These are phyloP conservation scores for Dactylellina cionopaga DNA, from an alignment of 2,329 filamentous ascomycete genomes.

Conservation along the genomic window DNA sequence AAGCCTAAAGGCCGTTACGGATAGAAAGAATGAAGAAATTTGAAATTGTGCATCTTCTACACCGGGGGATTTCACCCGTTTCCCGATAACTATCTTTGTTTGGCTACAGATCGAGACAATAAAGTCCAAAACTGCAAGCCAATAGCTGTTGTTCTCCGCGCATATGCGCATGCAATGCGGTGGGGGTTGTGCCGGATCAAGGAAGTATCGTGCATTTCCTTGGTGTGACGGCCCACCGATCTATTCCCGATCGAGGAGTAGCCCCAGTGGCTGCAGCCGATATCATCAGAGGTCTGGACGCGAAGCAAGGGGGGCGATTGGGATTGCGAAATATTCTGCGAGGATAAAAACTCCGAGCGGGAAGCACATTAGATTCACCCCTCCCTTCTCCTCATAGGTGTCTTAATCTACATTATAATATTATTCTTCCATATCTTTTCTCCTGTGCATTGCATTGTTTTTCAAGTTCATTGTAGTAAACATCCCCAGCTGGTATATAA, in stretches of 20 bases:
- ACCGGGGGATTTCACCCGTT: too few relatives aligned
- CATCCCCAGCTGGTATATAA: not conserved
- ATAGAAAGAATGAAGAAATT: too few relatives aligned
- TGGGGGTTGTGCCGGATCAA: slow-evolving; percentile 11
- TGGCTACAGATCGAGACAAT: too few relatives aligned
- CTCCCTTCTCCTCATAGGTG: not conserved
- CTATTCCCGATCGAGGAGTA: slow-evolving; percentile 15
- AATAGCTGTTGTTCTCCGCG: not conserved
- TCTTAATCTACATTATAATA: not conserved
- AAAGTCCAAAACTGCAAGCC: not conserved
- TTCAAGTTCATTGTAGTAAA: too few relatives aligned
- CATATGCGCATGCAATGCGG: not conserved
- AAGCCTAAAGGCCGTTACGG: too few relatives aligned
- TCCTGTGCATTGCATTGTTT: too few relatives aligned
- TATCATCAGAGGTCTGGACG: not conserved
- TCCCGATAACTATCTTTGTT: too few relatives aligned
- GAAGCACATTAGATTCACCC: not conserved
- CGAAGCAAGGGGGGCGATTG: slow-evolving; percentile 7
- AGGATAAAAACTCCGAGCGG: not conserved
- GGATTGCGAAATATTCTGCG: not conserved
- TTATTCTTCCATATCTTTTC: not conserved
- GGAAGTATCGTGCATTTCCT: slow-evolving; percentile 1
- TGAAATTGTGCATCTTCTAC: too few relatives aligned
- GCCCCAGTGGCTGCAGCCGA: not conserved
- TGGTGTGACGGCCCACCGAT: slow-evolving; percentile 15